A percentile compares a stretch with the other conserved stretches of the same genome.
Conservation (phyloP, 345 rosid species). For the Conringia planisiliqua region DNA sequence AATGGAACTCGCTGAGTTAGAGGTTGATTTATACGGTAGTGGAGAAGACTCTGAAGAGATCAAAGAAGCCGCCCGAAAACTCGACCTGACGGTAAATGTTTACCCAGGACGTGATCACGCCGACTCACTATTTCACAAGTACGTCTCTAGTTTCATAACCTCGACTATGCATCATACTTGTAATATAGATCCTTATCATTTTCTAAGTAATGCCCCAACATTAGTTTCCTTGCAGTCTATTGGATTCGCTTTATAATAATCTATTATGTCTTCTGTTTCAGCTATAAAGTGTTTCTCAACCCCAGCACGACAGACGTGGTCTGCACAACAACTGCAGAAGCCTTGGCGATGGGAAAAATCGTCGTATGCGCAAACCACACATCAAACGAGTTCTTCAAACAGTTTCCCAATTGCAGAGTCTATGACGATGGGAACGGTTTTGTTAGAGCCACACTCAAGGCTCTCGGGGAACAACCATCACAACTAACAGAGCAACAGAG, state of each 20-base stretch:
- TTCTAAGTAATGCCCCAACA: neutral
- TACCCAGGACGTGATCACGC: constrained; percentile 88
- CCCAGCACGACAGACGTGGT: constrained; percentile 99
- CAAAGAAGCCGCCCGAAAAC: constrained; percentile 57
- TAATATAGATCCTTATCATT: neutral
- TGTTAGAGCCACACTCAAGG: constrained; percentile 50
- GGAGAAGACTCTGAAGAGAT: constrained; percentile 87
- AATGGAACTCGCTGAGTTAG: constrained; percentile 61
- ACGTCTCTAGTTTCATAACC: constrained; percentile 35
- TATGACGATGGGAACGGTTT: constrained; percentile 53
- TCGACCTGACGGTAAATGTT: constrained; percentile 58
- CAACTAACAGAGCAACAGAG: constrained; percentile 62
- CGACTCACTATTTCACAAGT: constrained; percentile 83
- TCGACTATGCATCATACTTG: neutral
- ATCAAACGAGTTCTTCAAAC: constrained; percentile 63
- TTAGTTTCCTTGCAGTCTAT: neutral
- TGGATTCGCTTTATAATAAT: neutral
- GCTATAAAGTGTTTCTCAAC: constrained; percentile 89
- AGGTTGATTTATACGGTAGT: constrained; percentile 76
- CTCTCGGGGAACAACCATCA: constrained; percentile 66
- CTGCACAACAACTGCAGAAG: constrained; percentile 97
- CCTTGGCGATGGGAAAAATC: constrained; percentile 91
- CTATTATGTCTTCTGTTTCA: constrained; percentile 28
- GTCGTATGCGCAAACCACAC: constrained; percentile 49
- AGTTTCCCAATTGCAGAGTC: constrained; percentile 74